These are phyloP conservation scores for Fusarium anguioides DNA, from an alignment of 2,329 filamentous ascomycete species.

Conservation along the genomic window DNA sequence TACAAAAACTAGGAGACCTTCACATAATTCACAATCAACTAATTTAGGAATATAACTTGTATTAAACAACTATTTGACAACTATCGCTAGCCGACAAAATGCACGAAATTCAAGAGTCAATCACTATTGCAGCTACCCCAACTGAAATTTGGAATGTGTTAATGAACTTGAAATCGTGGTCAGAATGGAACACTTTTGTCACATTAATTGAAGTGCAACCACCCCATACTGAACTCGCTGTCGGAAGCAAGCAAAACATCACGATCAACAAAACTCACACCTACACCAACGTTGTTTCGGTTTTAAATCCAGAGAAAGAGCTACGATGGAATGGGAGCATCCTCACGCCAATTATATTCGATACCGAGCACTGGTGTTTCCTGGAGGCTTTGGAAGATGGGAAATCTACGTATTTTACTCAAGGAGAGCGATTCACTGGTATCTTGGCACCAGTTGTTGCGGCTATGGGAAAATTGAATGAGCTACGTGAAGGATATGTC, in stretches of 20 bases:
- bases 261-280: background rate
- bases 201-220: background rate
- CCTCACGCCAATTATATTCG: background rate
- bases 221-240: background rate
- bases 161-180: background rate
- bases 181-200: conserved; percentile 17
- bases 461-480: background rate
- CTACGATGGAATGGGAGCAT: conserved; percentile 12
- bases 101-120: conserved; percentile 9
- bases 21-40: too few species aligned
- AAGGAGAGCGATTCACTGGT: conserved; percentile 11
- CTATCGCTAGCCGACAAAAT: too few species aligned
- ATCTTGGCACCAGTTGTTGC: background rate
- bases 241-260: conserved; percentile 19
- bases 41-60: too few species aligned
- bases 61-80: too few species aligned
- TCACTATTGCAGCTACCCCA: background rate
- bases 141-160: background rate
- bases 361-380: conserved; percentile 16
- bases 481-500: background rate
- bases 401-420: background rate
- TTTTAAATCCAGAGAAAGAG: background rate
- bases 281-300: background rate
- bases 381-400: background rate
- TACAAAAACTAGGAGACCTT: too few species aligned